Evolutionary conservation across 2,329 filamentous ascomycete species (phyloP).

Genomic region (Fusarium caatingaense): DNA sequence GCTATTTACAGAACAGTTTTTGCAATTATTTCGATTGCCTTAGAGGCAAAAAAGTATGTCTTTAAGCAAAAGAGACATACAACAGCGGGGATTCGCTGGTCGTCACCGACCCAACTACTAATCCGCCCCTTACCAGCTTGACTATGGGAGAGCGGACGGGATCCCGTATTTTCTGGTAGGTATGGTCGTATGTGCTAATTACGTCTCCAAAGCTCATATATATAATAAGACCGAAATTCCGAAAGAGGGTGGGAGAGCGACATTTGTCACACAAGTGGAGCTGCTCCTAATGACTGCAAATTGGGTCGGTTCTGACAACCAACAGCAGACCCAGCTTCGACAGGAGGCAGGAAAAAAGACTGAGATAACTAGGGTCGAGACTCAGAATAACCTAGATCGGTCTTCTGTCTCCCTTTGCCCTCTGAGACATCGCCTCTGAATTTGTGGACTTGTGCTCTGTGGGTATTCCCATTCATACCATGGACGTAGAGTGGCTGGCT

Average conservation of each 20-base stretch:
- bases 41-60: too few relatives aligned
- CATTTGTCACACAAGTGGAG: background rate
- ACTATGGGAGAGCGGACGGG: background rate
- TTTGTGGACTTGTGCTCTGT: background rate
- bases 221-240: accelerated
- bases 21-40: too few relatives aligned
- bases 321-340: background rate
- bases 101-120: background rate
- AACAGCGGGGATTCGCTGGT: background rate
- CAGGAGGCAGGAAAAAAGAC: accelerated
- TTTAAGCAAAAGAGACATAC: background rate
- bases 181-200: background rate
- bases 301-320: background rate
- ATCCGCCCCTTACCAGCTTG: background rate
- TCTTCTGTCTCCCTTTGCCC: background rate
- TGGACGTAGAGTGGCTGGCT: background rate
- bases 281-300: accelerated
- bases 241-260: too few relatives aligned
- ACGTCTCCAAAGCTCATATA: accelerated
- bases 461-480: background rate
- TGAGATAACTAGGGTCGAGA: accelerated
- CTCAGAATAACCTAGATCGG: too few relatives aligned
- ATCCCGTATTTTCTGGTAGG: background rate
- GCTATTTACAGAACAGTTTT: too few relatives aligned
- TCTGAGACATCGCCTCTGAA: background rate